Conservation (phyloP, 176 grass and related monocot genomes). For the Thalia dealbata region DNA sequence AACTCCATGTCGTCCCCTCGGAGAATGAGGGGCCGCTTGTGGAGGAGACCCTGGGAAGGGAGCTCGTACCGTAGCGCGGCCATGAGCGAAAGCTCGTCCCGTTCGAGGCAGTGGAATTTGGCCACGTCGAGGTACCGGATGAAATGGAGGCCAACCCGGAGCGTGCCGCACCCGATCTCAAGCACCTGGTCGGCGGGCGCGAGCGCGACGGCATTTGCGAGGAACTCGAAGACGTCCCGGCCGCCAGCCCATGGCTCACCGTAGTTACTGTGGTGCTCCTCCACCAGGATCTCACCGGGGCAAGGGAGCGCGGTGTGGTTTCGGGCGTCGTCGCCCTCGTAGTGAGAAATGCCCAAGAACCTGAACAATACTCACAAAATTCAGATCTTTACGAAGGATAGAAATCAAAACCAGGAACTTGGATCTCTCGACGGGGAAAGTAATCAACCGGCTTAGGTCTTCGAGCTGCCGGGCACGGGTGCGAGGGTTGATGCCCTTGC, state of each 20-base stretch:
- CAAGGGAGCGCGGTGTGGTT: slow-evolving; percentile 75
- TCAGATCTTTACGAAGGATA: neutral
- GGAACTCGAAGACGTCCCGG: slow-evolving; percentile 85
- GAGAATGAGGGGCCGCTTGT: slow-evolving; percentile 75
- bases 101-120: slow-evolving; percentile 87
- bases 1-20: slow-evolving; percentile 92
- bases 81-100: slow-evolving; percentile 82
- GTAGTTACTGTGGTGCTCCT: slow-evolving; percentile 99
- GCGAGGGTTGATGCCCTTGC: slow-evolving; percentile 96
- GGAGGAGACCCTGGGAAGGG: slow-evolving; percentile 56
- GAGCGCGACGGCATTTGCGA: slow-evolving; percentile 44
- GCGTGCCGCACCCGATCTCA: slow-evolving; percentile 89
- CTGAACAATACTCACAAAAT: slow-evolving; percentile 21
- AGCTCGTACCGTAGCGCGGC: slow-evolving; percentile 68
- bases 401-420: neutral
- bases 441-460: slow-evolving; percentile 62
- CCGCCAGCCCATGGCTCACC: slow-evolving; percentile 87
- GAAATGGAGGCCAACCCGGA: slow-evolving; percentile 93
- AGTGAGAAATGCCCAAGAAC: slow-evolving; percentile 85
- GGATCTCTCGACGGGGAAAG: neutral
- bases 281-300: slow-evolving; percentile 69
- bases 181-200: slow-evolving; percentile 47
- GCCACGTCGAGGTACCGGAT: slow-evolving; percentile 64
- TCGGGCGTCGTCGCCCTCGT: slow-evolving; percentile 32
- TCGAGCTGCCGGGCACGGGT: slow-evolving; percentile 68